Evolutionary conservation across 2,329 filamentous ascomycete genomes (phyloP).

Genomic region (Ceratocystis albifundus): DNA sequence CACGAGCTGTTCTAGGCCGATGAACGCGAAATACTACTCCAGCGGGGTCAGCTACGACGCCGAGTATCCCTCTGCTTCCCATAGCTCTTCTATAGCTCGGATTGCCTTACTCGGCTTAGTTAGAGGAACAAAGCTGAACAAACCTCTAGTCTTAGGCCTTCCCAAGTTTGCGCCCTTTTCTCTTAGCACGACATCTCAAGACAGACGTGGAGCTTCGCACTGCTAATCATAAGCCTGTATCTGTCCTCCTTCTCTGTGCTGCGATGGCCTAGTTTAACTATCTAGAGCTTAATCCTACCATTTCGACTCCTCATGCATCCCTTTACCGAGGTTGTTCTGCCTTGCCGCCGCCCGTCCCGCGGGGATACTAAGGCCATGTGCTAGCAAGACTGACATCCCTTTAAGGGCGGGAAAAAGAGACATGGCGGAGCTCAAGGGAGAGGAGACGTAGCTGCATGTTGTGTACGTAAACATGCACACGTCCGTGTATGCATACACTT

Average conservation of each 20-base stretch:
- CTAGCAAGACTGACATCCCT: neutral
- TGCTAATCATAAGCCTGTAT: neutral
- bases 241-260: neutral
- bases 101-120: no score
- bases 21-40: no score
- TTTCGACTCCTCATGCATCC: neutral
- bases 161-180: no score
- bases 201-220: no score
- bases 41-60: no score
- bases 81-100: no score
- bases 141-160: no score
- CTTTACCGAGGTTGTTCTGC: neutral
- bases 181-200: no score
- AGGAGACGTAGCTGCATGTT: neutral
- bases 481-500: neutral
- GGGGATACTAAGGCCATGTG: neutral
- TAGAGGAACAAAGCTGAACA: no score
- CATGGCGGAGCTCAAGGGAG: neutral
- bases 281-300: neutral
- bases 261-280: neutral
- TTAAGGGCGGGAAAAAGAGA: neutral
- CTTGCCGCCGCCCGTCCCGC: constrained; percentile 1
- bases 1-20: no score
- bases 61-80: no score
- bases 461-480: neutral